Evolutionary conservation across 176 grass and related monocot genomes (phyloP), one percentile per base, ranked within the genome.

Genomic region (Poa annua): DNA sequence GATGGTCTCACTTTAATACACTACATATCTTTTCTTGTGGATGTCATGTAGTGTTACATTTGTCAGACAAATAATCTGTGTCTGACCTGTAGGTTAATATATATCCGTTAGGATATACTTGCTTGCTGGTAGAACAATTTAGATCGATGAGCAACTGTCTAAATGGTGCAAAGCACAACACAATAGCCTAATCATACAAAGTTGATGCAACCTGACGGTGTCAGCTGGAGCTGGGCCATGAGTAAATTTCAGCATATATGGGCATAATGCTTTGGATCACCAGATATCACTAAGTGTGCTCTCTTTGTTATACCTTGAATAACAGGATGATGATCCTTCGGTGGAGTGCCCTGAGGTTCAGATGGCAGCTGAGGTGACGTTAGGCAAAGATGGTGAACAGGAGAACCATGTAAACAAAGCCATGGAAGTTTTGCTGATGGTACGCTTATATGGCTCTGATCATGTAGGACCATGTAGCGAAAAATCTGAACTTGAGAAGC

Each of bases 301-400:
- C 14, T 67, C 50, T n/a, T 16, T 39, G 8, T 78, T 50, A 35
- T 41, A 52, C 83, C 45, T 86, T n/a, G 1, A 65, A 85, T 91
- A 61, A 45, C 74, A 84, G 84, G 84, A 87, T 22, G 69, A 47
- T 2, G 35, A 69, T 51, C 33, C 81, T 74, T 81, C 24, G 11
- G 35, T 59, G 42, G 66, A 86, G 69, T 67, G 17, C 66, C 47
- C 59, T 33, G 56, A 62, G 48, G 11, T 74, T 61, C 74, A 81
- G 29, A 56, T 52, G 76, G 20, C 71, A 81, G 33, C 74, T 61
- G 81, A 8, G 45, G 60, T 78, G 71, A 80, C 8, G 11, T 78
- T 82, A 51, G 77, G 25, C 71, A 87, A 93, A 51, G 85, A 91
- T 71, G 53, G 50, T 52, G 80, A 89, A 54, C 79, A 72, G 10